Evolutionary conservation across 495 filamentous ascomycete species (phyloP).

Genomic region (Xylaria longipes): DNA sequence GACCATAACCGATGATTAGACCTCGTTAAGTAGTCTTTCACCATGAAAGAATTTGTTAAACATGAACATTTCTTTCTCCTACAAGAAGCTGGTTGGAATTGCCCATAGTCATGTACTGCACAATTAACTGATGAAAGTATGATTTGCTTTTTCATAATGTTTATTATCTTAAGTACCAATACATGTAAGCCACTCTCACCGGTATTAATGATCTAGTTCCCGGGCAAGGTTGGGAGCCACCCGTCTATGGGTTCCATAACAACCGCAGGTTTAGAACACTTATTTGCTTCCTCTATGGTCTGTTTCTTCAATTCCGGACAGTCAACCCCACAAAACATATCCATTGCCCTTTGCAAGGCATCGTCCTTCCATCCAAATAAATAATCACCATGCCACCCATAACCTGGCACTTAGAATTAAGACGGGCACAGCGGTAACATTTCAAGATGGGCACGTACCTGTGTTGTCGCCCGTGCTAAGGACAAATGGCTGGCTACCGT

Average conservation of each 20-base stretch:
- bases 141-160: no score
- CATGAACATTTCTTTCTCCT: no score
- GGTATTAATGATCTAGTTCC: not conserved
- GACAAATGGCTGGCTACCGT: constrained; percentile 42
- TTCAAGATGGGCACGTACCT: no score
- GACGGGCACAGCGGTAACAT: no score
- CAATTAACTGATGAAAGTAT: no score
- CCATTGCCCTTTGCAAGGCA: not conserved
- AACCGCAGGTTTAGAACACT: not conserved
- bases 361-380: not conserved
- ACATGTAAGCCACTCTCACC: not conserved
- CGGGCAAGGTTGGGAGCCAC: not conserved
- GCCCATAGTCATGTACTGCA: no score
- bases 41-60: no score
- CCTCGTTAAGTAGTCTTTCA: no score
- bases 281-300: not conserved
- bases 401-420: no score
- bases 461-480: constrained; percentile 31
- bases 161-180: not conserved
- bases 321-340: not conserved
- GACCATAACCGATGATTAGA: no score
- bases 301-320: constrained; percentile 3
- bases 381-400: not conserved
- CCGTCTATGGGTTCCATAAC: not conserved
- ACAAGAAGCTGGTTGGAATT: no score